These are phyloP conservation scores for Lactarius trivialis DNA, from an alignment of 768 basidiomycete genomes.

Conservation along the genomic window DNA sequence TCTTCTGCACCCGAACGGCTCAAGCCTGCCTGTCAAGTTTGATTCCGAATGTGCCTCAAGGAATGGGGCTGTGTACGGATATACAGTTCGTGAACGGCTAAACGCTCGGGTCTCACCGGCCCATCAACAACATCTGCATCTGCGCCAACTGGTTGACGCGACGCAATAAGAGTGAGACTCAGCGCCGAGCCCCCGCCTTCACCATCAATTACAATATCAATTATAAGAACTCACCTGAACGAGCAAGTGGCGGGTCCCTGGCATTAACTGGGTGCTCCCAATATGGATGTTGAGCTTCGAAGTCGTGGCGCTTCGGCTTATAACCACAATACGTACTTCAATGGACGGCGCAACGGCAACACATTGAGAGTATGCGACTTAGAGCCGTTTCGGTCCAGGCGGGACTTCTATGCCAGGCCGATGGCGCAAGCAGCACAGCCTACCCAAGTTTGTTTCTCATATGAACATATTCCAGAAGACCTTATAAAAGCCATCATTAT, in stretches of 20 bases:
- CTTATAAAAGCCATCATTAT: background rate
- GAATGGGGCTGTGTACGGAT: conserved; percentile 1
- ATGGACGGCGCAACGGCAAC: background rate
- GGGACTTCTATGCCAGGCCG: background rate
- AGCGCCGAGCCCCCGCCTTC: background rate
- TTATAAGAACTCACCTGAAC: background rate
- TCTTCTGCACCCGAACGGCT: background rate
- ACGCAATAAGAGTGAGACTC: background rate
- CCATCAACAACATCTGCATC: conserved; percentile 1
- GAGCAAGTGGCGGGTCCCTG: background rate
- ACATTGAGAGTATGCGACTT: background rate
- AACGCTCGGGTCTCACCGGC: conserved; percentile 10
- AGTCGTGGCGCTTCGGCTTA: conserved; percentile 12
- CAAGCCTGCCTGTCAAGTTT: background rate
- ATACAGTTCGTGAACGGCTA: conserved; percentile 4
- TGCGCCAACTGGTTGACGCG: conserved; percentile 4
- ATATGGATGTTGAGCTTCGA: background rate
- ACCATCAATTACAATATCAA: background rate
- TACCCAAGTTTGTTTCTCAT: background rate
- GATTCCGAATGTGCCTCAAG: background rate
- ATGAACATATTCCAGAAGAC: conserved; percentile 5
- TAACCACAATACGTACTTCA: background rate
- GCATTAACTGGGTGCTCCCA: background rate
- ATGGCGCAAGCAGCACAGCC: conserved; percentile 3
- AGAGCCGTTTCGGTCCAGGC: background rate